Percentiles rank a stretch among this genome's conserved stretches.
phyloP scores from a whole-genome alignment of 345 rosid genomes.

The Microcos paniculata region DNA sequence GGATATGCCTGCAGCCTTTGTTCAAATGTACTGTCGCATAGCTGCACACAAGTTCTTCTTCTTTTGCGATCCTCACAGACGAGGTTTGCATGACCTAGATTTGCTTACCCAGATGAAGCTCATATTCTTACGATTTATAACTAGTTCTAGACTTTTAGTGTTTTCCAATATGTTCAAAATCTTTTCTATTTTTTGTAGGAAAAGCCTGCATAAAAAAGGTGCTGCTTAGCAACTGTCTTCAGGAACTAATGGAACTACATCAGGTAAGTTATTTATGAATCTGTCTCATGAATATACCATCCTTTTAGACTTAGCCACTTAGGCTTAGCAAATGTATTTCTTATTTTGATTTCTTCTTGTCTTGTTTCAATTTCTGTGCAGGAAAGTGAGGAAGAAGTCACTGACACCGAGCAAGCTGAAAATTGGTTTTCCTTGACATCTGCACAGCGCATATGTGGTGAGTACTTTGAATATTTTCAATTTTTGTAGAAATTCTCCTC shows the following conservation, averaged over 20 bases:
- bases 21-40: conserved; percentile 90
- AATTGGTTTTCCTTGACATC: conserved; percentile 99
- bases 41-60: conserved; percentile 98
- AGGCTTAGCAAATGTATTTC: neutral
- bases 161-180: neutral
- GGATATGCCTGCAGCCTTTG: conserved; percentile 87
- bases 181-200: conserved; percentile 44
- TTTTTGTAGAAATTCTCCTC: neutral
- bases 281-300: neutral
- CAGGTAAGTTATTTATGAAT: conserved; percentile 51
- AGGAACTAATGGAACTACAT: conserved; percentile 99
- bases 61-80: conserved; percentile 97
- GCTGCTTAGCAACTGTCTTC: conserved; percentile 95
- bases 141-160: neutral
- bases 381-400: conserved; percentile 98
- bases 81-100: conserved; percentile 52
- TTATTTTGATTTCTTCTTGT: neutral
- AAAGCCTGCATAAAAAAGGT: conserved; percentile 97
- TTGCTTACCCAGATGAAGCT: neutral
- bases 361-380: conserved; percentile 22
- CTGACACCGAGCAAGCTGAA: conserved; percentile 98
- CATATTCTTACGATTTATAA: neutral
- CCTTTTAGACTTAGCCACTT: neutral
- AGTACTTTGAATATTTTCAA: conserved; percentile 15
- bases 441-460: conserved; percentile 96